Base-by-base conservation (phyloP, 2,329 filamentous ascomycete species). In the Cytospora piceicola region DNA sequence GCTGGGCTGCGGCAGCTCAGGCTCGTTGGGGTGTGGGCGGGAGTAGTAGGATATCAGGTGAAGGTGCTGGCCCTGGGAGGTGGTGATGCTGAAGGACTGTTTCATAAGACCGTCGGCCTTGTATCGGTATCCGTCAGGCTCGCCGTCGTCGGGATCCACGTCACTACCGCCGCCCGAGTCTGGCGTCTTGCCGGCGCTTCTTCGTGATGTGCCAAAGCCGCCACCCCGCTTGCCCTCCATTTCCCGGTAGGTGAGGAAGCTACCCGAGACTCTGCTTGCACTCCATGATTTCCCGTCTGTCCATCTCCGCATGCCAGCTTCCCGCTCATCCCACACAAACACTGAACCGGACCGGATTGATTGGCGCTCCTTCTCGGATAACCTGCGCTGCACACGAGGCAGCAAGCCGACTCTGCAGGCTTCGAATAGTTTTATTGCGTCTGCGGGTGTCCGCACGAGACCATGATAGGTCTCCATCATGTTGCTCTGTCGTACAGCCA, bases 231-330 rank as follows among this genome's bases (percentile, higher is more conserved):
- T 98, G 77, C 95, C 95, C 78, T 99, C 95, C 95, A 99, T 99
- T 76, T 99, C 95, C 49, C 95, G 86, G 75, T 99, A 99, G 9
- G 95, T 98, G 67, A 99, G 79, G 77, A 99, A 99, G 80, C 95
- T 98, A 60, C 95, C 95, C 0, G 94, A 98, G 0, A 99, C 95
- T 69, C 95, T 88, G 79, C 94, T 98, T 39, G 95, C 95, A 75
- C 94, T 98, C 95, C 95, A 99, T 42, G 94, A 98, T 78, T 99
- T 99, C 64, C 95, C 95, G 73, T 99, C 95, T 0, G 95, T 99
- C 95, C 95, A 99, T 77, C 95, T 85, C 74, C 95, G 87, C 95
- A 99, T 99, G 71, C 95, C 95, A 14, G 95, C 95, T 81, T 99
- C 95, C 72, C 94, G 85, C 82, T 99, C 95, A 77, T 99, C 95